Evolutionary conservation across 176 grass and related monocot species (phyloP).

Genomic region (Rhipidocladum racemiflorum): DNA sequence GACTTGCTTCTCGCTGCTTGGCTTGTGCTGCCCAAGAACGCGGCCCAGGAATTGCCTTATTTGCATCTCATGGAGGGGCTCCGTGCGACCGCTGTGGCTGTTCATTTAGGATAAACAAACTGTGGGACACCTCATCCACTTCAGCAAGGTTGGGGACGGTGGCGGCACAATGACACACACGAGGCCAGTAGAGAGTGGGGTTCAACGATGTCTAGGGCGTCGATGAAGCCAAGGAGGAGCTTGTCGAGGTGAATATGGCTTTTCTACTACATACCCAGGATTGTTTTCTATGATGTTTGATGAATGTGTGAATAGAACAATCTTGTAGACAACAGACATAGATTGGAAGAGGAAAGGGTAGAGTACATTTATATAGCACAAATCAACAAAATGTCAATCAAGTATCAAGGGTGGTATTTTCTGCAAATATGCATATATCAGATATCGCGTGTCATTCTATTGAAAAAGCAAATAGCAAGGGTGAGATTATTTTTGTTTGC

Average conservation of each 20-base stretch:
- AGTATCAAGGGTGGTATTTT: background rate
- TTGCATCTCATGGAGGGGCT: constrained; percentile 63
- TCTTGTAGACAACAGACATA: background rate
- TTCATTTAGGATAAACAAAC: constrained; percentile 79
- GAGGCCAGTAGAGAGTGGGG: constrained; percentile 38
- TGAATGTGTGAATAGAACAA: constrained; percentile 8
- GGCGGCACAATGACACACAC: background rate
- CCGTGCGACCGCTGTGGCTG: constrained; percentile 42
- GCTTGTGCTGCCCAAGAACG: constrained; percentile 47
- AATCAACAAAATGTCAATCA: background rate
- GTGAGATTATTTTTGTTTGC: background rate
- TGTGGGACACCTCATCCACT: constrained; percentile 79
- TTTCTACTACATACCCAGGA: background rate
- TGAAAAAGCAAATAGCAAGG: background rate
- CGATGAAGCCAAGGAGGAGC: constrained; percentile 78
- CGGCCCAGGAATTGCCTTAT: constrained; percentile 65
- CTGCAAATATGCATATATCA: background rate
- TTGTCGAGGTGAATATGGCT: constrained; percentile 59
- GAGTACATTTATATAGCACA: background rate
- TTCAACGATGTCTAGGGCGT: constrained; percentile 89
- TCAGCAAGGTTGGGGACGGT: constrained; percentile 40
- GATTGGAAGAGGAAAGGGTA: background rate
- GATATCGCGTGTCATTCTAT: background rate
- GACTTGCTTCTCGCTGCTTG: constrained; percentile 51
- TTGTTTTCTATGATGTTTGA: constrained; percentile 8